phyloP scores from a whole-genome alignment of 2,329 filamentous ascomycete species.

The Xylaria multiplex region DNA sequence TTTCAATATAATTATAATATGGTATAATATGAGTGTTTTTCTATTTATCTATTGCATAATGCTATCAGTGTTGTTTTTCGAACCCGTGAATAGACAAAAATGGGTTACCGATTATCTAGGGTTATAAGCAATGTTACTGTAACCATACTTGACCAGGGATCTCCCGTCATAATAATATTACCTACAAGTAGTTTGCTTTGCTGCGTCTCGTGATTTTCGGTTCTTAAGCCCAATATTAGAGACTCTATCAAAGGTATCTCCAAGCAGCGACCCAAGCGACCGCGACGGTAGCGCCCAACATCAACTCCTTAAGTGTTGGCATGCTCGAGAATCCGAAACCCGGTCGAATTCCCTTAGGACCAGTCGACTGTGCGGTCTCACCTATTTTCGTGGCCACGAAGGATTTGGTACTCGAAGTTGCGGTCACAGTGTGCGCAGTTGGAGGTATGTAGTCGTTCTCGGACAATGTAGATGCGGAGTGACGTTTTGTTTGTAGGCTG shows the following conservation, averaged over 20 bases:
- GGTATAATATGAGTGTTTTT: too few species aligned
- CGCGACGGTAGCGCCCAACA: neutral
- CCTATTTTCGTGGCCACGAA: neutral
- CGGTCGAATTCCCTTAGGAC: neutral
- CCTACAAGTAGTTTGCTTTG: too few species aligned
- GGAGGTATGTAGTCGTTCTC: neutral
- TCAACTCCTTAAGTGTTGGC: neutral
- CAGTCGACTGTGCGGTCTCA: neutral
- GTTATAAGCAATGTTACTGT: neutral
- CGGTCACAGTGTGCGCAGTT: constrained; percentile 1
- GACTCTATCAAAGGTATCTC: neutral
- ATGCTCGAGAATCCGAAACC: constrained; percentile 11
- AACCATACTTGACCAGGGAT: neutral
- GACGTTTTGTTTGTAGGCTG: too few species aligned
- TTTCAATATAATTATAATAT: too few species aligned
- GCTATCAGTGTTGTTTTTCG: too few species aligned
- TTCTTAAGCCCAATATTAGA: neutral
- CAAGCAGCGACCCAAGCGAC: constrained; percentile 2
- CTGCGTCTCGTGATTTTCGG: neutral
- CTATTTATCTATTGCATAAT: too few species aligned
- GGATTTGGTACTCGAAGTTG: constrained; percentile 3
- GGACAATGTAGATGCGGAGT: neutral
- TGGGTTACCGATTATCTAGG: neutral
- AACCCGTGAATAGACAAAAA: too few species aligned
- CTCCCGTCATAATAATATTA: neutral